A percentile compares a stretch with the other conserved stretches of the same genome.
These are phyloP conservation scores for Candida succiphila DNA, from an alignment of 805 yeast genomes.

Conservation along the genomic window DNA sequence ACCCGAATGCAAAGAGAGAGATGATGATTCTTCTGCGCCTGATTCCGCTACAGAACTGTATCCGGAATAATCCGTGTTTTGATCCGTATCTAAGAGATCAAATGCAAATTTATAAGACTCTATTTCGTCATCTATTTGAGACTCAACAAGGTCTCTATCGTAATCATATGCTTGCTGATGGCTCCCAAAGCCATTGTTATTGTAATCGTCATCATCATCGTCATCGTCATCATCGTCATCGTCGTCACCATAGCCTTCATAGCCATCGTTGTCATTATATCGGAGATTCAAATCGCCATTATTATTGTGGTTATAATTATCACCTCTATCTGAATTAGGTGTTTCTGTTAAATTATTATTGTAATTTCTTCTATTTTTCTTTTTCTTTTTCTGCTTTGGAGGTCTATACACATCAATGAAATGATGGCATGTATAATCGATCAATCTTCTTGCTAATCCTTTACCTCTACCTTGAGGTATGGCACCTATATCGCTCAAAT, in stretches of 20 bases:
- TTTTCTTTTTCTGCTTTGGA: slow-evolving; percentile 3
- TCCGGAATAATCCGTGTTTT: slow-evolving; percentile 24
- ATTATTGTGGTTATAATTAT: slow-evolving; percentile 7
- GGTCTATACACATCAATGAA: slow-evolving; percentile 25
- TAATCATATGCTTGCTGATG: too few relatives aligned
- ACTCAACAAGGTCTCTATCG: slow-evolving; percentile 2
- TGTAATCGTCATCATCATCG: slow-evolving; percentile 3
- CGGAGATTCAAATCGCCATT: too few relatives aligned
- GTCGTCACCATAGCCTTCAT: too few relatives aligned
- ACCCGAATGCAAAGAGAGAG: slow-evolving; percentile 21
- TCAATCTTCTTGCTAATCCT: slow-evolving; percentile 43
- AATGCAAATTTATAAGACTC: slow-evolving; percentile 23
- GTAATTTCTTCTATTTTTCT: not conserved
- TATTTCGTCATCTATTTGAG: slow-evolving; percentile 19
- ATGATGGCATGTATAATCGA: slow-evolving; percentile 39
- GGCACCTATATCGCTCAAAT: slow-evolving; percentile 49
- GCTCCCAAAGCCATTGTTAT: slow-evolving; percentile 7
- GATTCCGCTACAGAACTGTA: slow-evolving; percentile 18
- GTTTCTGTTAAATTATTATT: too few relatives aligned
- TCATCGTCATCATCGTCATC: slow-evolving; percentile 1
- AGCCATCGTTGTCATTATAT: too few relatives aligned
- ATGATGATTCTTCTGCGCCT: slow-evolving; percentile 21
- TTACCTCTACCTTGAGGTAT: slow-evolving; percentile 49
- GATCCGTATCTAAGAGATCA: slow-evolving; percentile 23
- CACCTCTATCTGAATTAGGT: slow-evolving; percentile 2